phyloP scores from a whole-genome alignment of 148 eudicot species.

The Camellia japonica region DNA sequence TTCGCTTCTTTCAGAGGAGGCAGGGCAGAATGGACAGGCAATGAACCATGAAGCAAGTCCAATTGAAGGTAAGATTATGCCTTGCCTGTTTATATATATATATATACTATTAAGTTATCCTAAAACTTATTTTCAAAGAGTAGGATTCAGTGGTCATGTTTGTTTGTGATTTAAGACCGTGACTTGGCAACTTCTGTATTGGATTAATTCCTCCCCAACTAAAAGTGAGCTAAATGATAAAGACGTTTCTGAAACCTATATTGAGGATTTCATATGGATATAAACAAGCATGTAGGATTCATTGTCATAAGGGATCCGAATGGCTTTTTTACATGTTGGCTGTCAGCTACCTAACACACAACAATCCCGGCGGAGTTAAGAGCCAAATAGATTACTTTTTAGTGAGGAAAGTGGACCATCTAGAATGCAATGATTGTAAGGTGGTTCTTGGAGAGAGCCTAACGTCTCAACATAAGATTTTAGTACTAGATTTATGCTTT shows the following conservation, averaged over 20 bases:
- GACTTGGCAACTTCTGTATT: neutral
- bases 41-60: constrained; percentile 62
- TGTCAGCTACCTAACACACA: too few relatives aligned
- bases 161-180: neutral
- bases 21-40: constrained; percentile 59
- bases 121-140: neutral
- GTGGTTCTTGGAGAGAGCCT: too few relatives aligned
- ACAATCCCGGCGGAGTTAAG: too few relatives aligned
- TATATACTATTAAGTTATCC: neutral
- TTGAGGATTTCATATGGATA: neutral
- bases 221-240: neutral
- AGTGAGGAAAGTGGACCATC: too few relatives aligned
- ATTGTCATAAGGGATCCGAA: too few relatives aligned
- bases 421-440: too few relatives aligned
- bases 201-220: neutral
- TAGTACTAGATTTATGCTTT: too few relatives aligned
- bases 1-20: constrained; percentile 74
- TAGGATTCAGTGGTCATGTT: neutral
- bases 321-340: too few relatives aligned
- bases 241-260: neutral
- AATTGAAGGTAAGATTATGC: constrained; percentile 46
- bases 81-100: constrained; percentile 5
- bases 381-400: too few relatives aligned
- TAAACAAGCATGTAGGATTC: neutral
- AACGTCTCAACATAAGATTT: too few relatives aligned